phyloP scores from a whole-genome alignment of 371 early-diverging fungal species.

The Zopfochytrium polystomum region DNA sequence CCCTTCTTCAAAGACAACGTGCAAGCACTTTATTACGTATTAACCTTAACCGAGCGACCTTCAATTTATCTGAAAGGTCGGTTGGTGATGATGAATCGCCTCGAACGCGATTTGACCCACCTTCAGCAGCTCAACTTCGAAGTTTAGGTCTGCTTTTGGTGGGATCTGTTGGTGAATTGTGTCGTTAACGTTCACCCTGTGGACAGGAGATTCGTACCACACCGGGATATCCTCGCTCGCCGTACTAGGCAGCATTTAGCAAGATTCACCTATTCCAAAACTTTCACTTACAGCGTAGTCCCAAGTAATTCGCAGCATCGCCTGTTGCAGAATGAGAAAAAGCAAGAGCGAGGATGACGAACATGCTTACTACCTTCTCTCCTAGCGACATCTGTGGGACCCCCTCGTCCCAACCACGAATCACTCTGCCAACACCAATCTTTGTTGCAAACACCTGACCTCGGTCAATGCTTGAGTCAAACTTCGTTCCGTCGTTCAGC shows the following conservation, averaged over 20 bases:
- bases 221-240: conserved; percentile 39
- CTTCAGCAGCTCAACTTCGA: conserved; percentile 79
- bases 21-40: too few species aligned
- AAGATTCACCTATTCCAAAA: too few species aligned
- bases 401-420: conserved; percentile 80
- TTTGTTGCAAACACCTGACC: conserved; percentile 67
- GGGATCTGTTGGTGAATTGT: too few species aligned
- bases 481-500: conserved; percentile 62
- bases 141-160: conserved; percentile 74
- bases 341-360: too few species aligned
- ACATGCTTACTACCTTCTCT: too few species aligned
- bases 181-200: not conserved
- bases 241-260: conserved; percentile 31
- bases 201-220: conserved; percentile 9
- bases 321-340: too few species aligned
- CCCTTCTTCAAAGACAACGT: too few species aligned
- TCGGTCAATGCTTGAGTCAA: conserved; percentile 86
- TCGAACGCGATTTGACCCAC: conserved; percentile 79
- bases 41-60: too few species aligned
- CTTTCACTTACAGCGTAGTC: conserved; percentile 51
- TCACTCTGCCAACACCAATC: conserved; percentile 93
- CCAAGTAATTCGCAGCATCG: conserved; percentile 45
- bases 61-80: too few species aligned
- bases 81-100: too few species aligned
- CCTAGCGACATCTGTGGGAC: conserved; percentile 79